phyloP scores from a whole-genome alignment of 129 eudicot genomes.

The carrot (Daucus carota) region DH1_v3.0 NC_030386.2:20533501-20534000 shows the following conservation, averaged over 20 bases:
- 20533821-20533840: not conserved
- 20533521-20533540: not conserved
- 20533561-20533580: not conserved
- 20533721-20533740: not conserved
- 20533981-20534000: not conserved
- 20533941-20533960: not conserved
- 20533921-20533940: not conserved
- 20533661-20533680: not conserved
- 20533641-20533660: not conserved
- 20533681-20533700: not conserved
- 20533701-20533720: not conserved
- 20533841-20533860: not conserved
- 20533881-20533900: not conserved
- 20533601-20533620: not conserved
- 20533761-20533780: not conserved
- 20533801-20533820: not conserved
- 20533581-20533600: not conserved
- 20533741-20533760: not conserved
- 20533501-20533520: not conserved
- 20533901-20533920: not conserved
- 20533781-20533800: not conserved
- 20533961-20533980: not conserved
- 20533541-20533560: not conserved
- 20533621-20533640: not conserved
- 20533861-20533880: not conserved